A percentile compares a stretch with the other conserved stretches of the same genome.
Conservation (phyloP, 306 rosid genomes). For the Vigna angularis region DNA sequence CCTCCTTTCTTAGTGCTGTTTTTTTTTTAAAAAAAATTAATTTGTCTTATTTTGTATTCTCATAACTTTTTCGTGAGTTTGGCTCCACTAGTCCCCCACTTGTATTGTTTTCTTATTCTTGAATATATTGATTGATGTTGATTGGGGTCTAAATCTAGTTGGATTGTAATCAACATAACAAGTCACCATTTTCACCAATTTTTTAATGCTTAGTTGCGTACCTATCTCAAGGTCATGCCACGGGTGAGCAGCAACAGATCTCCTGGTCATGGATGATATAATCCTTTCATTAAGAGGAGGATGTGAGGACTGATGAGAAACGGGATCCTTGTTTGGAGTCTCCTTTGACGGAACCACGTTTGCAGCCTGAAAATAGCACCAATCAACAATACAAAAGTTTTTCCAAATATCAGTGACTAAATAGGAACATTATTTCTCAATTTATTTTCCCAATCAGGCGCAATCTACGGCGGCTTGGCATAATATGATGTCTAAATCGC, state of each 20-base stretch:
- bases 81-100: no score
- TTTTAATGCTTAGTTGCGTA: slow-evolving; percentile 28
- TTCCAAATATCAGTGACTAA: not conserved
- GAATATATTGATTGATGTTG: no score
- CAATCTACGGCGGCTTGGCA: not conserved
- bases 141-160: no score
- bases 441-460: not conserved
- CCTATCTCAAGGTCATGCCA: slow-evolving; percentile 99
- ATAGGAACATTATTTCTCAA: not conserved
- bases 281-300: slow-evolving; percentile 98
- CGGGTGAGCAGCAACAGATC: slow-evolving; percentile 98
- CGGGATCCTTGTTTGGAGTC: slow-evolving; percentile 53
- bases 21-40: no score
- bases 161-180: not conserved
- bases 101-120: no score
- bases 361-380: slow-evolving; percentile 45
- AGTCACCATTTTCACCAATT: not conserved
- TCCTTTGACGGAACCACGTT: slow-evolving; percentile 73
- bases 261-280: slow-evolving; percentile 94
- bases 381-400: not conserved
- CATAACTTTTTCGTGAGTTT: no score
- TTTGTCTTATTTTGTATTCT: no score
- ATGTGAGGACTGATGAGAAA: slow-evolving; percentile 45
- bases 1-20: no score
- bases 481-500: not conserved